Evolutionary conservation across 331 rosid genomes (phyloP), one percentile per base, ranked within the genome.

Genomic region (Malus hybrid): DNA sequence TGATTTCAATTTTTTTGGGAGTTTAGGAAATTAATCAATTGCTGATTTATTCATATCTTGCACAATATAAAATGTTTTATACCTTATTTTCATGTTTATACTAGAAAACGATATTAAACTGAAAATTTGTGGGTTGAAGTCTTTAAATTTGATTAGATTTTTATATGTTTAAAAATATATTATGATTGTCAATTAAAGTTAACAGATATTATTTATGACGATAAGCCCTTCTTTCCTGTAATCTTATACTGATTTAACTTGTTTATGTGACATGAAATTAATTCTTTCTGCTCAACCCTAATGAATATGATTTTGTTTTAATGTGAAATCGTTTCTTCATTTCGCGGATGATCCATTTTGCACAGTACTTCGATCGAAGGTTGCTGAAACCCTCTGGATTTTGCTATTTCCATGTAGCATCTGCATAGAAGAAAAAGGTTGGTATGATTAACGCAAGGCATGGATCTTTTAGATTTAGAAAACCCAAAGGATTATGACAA

Each of bases 401-500:
- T 84, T 89, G 71, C 29, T 74, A 22, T 32, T 83, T 84, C 66
- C 71, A 44, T 88, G 86, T 73, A 94, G 99, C 90, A 92, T 94
- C 81, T 92, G 90, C 87, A 90, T 89, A 14, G 97, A 94, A 87
- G 97, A 28, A 28, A 94, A 85, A 88, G 97, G 88, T 84, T 94
- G 72, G 96, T 92, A 80, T 83, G 96, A 75, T 81, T 94, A 83
- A 87, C 92, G 19, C 89, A 80, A 85, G 86, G 87, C 78, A 79
- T 89, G 77, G 88, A 79, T 75, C 87, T 84, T 81, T 76, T 90
- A 78, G 87, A 82, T 82, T 80, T 85, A 22, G 93, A 87, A 76
- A 76, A 69, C 67, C 42, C 80, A 77, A 90, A 88, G 63, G 85
- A 77, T 56, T 56, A 42, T 68, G 22, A 67, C 66, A 65, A 57